Conservation (phyloP, 805 yeast genomes). For the Cyberlindnera euphorbiiphila region DNA sequence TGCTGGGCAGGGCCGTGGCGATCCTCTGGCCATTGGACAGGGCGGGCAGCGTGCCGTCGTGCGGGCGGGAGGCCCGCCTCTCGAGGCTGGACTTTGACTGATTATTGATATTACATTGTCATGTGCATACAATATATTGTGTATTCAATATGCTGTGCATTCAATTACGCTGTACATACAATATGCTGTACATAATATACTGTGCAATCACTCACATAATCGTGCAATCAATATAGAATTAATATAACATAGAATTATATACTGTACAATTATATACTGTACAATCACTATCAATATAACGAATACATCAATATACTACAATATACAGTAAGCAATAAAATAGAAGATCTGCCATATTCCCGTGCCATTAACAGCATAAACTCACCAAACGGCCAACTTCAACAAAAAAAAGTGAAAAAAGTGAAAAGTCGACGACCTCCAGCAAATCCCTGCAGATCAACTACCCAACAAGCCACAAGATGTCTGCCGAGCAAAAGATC, state of each 20-base stretch:
- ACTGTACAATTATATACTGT: background rate
- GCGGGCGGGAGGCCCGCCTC: slow-evolving; percentile 50
- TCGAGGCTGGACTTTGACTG: slow-evolving; percentile 13
- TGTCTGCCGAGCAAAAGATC: slow-evolving; percentile 13
- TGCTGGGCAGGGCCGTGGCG: slow-evolving; percentile 67
- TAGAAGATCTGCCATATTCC: slow-evolving; percentile 4
- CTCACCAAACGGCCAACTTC: background rate
- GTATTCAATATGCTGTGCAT: no score
- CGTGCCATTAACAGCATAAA: slow-evolving; percentile 3
- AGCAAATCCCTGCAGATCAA: background rate
- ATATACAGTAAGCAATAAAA: no score
- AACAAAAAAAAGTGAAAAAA: slow-evolving; percentile 15
- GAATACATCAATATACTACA: no score
- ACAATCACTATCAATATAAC: no score
- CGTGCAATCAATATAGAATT: no score
- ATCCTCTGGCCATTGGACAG: slow-evolving; percentile 69
- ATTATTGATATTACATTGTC: background rate
- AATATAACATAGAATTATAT: background rate
- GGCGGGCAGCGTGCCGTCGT: slow-evolving; percentile 45
- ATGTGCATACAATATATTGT: no score
- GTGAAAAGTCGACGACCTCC: slow-evolving; percentile 14
- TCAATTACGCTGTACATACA: no score
- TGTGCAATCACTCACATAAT: no score
- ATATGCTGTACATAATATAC: no score
- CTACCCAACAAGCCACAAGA: slow-evolving; percentile 3